Base-by-base conservation (phyloP, 148 eudicot genomes). In the Cornus florida region DNA sequence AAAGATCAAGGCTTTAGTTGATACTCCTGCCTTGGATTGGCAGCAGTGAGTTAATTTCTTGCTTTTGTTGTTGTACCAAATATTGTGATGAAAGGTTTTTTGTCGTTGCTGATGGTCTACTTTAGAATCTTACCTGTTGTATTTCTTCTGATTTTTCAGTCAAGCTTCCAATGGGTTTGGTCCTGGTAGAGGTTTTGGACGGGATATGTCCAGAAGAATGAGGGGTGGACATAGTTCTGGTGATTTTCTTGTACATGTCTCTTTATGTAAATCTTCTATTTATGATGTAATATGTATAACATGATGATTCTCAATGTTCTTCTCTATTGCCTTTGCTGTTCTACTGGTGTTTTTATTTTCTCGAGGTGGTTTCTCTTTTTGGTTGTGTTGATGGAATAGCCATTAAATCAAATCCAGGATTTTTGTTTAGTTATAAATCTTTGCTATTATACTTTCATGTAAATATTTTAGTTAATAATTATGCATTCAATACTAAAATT, bases 21-120 rank as follows among this genome's bases (percentile, higher is more conserved):
- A 89, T 70, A 92, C 82, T 75, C 88, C 99, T 14, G 91, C 91
- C 35, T n/a, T n/a, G n/a, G 93, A 88, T 79, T 93, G 96, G 98
- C 97, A 92, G 73, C 82, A 86, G 98, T 95, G 71, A 84, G 90
- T 65, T 69, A 0, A 0, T 20, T 57, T 57, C 62, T 57, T 17
- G 62, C 19, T 17, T 12, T 57, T 14, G 1, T 57, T 57, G 38
- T 56, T 64, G 11, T 35, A 23, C 33, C 35, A 59, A 24, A 9
- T 73, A 50, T 62, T 72, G 20, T 22, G 53, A 57, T 80, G 53
- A 38, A 50, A 69, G 16, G 6, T 68, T 71, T 74, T 50, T 17
- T 9, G 19, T 60, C 53, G 11, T 33, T 77, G 50, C 14, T 59
- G 31, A 16, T 48, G 23, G n/a, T n/a, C 57, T 65, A 31, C 0